Evolutionary conservation across 805 yeast genomes (phyloP).

Genomic region (Lipomyces japonicus): DNA sequence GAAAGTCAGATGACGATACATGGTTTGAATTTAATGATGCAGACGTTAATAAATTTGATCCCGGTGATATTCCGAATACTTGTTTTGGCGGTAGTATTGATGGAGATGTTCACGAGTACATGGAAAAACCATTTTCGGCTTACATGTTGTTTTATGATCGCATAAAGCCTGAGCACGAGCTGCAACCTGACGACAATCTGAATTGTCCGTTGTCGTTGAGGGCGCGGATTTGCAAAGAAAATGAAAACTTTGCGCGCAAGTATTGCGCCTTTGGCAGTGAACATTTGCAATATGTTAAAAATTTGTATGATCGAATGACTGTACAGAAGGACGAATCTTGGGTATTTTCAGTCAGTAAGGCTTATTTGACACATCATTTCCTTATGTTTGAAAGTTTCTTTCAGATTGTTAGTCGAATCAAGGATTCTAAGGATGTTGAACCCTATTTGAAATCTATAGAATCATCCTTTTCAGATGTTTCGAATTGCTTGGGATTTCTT

Average conservation of each 20-base stretch:
- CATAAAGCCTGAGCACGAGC: conserved; percentile 1
- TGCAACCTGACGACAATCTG: background rate
- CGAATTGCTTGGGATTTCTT: conserved; percentile 10
- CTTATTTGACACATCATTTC: conserved; percentile 7
- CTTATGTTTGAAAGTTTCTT: conserved; percentile 15
- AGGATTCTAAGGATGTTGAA: conserved; percentile 3
- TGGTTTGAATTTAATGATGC: conserved; percentile 27
- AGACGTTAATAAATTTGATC: conserved; percentile 20
- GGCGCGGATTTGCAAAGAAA: conserved; percentile 12
- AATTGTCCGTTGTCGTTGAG: conserved; percentile 1
- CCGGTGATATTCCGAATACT: conserved; percentile 7
- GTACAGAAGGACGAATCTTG: too few relatives aligned
- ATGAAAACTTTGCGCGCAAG: conserved; percentile 8
- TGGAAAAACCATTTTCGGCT: conserved; percentile 23
- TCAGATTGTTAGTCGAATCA: conserved; percentile 14
- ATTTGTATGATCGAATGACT: conserved; percentile 3
- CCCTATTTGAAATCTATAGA: conserved; percentile 5
- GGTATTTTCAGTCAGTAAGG: too few relatives aligned
- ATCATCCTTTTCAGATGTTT: background rate
- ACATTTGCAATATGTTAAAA: conserved; percentile 11
- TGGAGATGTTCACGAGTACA: background rate
- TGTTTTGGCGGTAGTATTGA: conserved; percentile 19
- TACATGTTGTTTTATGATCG: conserved; percentile 29
- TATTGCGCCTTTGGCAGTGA: conserved; percentile 14
- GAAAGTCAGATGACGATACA: conserved; percentile 1